Evolutionary conservation across 441 rosid species (phyloP).

Genomic region (Biscutella auriculata): DNA sequence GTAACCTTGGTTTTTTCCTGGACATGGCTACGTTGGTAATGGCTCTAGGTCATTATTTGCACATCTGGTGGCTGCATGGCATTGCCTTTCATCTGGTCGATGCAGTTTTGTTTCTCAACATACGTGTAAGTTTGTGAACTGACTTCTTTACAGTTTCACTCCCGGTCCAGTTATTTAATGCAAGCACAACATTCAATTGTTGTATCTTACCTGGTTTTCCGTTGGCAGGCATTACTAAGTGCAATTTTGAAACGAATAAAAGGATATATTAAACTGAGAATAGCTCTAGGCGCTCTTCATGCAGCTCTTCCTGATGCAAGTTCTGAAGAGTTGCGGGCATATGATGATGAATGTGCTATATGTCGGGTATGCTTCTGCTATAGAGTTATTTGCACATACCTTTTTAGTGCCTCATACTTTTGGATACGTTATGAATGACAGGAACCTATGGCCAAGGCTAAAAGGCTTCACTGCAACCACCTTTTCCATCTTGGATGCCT

Average conservation of each 20-base stretch:
- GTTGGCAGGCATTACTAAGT: conserved; percentile 76
- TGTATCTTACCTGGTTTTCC: conserved; percentile 2
- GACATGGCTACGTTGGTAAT: conserved; percentile 87
- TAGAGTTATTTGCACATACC: neutral
- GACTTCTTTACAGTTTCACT: neutral
- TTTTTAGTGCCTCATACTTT: conserved; percentile 11
- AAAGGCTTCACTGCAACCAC: conserved; percentile 83
- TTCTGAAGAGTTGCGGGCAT: conserved; percentile 69
- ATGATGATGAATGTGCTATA: conserved; percentile 98
- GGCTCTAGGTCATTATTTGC: conserved; percentile 85
- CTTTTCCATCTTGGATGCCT: conserved; percentile 96
- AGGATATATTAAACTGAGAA: conserved; percentile 76
- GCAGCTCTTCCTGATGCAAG: conserved; percentile 99
- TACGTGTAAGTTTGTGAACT: conserved; percentile 55
- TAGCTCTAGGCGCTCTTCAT: conserved; percentile 82
- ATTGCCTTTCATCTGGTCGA: conserved; percentile 91
- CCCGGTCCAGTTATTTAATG: neutral
- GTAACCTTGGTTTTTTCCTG: conserved; percentile 78
- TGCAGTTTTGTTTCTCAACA: conserved; percentile 77
- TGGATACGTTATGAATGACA: conserved; percentile 30
- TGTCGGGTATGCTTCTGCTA: conserved; percentile 64
- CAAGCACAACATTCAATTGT: neutral
- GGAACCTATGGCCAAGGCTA: conserved; percentile 99
- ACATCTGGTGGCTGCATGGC: conserved; percentile 96
- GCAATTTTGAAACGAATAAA: conserved; percentile 80